Evolutionary conservation across 1,284 basidiomycete species (phyloP), one percentile per base, ranked within the genome.

Genomic region (Uromyces viciae-fabae): DNA sequence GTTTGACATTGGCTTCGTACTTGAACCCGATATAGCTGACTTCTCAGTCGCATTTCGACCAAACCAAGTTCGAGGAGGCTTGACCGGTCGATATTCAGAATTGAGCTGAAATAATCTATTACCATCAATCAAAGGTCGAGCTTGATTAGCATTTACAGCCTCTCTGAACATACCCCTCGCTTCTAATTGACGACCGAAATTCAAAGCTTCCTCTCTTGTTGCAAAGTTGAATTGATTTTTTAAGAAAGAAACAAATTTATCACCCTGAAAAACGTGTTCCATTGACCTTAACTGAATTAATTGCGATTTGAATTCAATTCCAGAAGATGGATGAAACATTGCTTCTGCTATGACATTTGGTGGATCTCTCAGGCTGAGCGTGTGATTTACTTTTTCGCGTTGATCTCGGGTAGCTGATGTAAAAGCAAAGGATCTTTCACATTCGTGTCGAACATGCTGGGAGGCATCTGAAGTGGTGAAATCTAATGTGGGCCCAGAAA

Each of bases 231-330:
- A 81, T 54, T 74, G 71, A 74, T 81, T 31, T 68, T 81, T 81
- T 36, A 81, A 68, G 56, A 81, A 81, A 9, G 78, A 64, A 33
- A 81, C 78, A 73, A 81, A 73, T 58, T 81, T 81, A 25, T 81
- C 78, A 14, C 78, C 78, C 46, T 49, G 58, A 25, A 81, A 81
- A 9, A 81, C 78, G 28, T 81, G 66, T 33, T 81, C 71, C n/a
- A 81, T 40, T 31, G 68, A 36, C 49, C 62, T 81, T 36, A 74
- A 66, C n/a, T 81, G 78, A 40, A 81, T 42, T 31, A 62, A 22
- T 64, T 81, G 71, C 28, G 78, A 73, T 64, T 68, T 73, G 7
- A 81, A 54, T 33, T 81, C 78, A n/a, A 81, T 60, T 66, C 78
- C 78, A 31, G 60, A 71, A 25, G 78, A 52, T 64, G 78, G 69